Evolutionary conservation across 441 rosid species (phyloP), one percentile per base, ranked within the genome.

Genomic region (Eutrema salsugineum): DNA sequence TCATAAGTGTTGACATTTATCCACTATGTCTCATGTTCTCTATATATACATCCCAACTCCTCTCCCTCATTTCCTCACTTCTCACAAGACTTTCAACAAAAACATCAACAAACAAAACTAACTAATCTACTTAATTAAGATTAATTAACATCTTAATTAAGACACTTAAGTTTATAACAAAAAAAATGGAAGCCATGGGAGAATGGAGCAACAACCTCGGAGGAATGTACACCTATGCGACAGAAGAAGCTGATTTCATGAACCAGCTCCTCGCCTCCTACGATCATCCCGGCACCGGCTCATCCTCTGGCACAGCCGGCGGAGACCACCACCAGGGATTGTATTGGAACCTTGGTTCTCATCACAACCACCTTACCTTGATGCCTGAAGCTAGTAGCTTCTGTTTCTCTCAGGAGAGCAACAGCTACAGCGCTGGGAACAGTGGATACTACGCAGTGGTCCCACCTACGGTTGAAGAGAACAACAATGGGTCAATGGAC

Each of bases 171-270:
- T 35, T 16, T 49, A 59, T 20, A 50, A 24, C 16, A 24, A 32
- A 40, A 20, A 14, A 32, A 90, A 91, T 89, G 94, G 94, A 88
- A 73, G 61, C 83, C 15, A 71, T 80, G 77, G 90, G 83, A 67
- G 88, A 88, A 36, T 89, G 94, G 94, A 80, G 86, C 77, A 82
- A 75, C 75, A 69, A 69, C 40, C 83, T 86, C 6, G 72, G 82
- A 55, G 94, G 86, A 48, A 77, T 81, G 80, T 80, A 64, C 72
- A 71, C 75, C 2, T 71, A 62, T 28, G 79, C 83, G 32, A 62
- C 71, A 24, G 91, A 90, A 69, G 98, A 92, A 70, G 93, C 85
- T 28, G 85, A 90, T 77, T 88, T 90, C 90, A 82, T 83, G 90
- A 86, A 82, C 32, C 85, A 86, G 19, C 76, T 90, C 80, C 86